Base-by-base conservation (phyloP, 768 basidiomycete genomes). In the Macrolepiota albuminosa region DNA sequence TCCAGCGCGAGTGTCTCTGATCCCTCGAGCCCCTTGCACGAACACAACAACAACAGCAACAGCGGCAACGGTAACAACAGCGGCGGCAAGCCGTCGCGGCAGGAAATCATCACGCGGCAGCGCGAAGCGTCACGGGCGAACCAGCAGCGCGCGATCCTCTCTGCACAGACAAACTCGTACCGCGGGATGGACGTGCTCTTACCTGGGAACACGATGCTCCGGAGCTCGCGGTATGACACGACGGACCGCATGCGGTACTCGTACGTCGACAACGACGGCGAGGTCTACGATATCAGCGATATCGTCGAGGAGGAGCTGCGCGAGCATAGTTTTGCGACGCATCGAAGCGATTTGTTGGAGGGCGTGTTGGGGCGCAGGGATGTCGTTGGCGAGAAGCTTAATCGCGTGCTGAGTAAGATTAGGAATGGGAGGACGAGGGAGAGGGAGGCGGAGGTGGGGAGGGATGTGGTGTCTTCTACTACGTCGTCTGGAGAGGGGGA, bases 91-190 rank as follows among this genome's bases (percentile, higher is more conserved):
- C 76, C 74, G 1, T 91, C 92, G 3, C 83, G 87, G 26, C 91
- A 92, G 63, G 94, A 97, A 65, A 89, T 97, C 67, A 97, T 98
- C 58, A 92, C 91, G 13, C 94, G 94, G 6, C 96, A 98, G 69
- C 85, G 95, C 6, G 91, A 89, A 1, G 91, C 87, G 0, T 87
- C 83, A 7, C 82, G 92, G 11, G 95, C 94, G 1, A 95, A 86
- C 61, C 95, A 90, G 42, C 95, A 90, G 42, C 88, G 89, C 8
- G 87, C 96, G 31, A 84, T 97, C 29, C 70, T 83, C 1, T 89
- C 90, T 11, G 86, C 95, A 0, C 91, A 93, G 64, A 78, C 85
- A 4, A 98, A 98, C 68, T 84, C 88, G 1, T 81, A 89, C 18
- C 86, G 93, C 47, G 96, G 96, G 1, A 83, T 96, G 70, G 96